Conservation (phyloP, 306 rosid genomes). For the Prosopis cineraria region DNA sequence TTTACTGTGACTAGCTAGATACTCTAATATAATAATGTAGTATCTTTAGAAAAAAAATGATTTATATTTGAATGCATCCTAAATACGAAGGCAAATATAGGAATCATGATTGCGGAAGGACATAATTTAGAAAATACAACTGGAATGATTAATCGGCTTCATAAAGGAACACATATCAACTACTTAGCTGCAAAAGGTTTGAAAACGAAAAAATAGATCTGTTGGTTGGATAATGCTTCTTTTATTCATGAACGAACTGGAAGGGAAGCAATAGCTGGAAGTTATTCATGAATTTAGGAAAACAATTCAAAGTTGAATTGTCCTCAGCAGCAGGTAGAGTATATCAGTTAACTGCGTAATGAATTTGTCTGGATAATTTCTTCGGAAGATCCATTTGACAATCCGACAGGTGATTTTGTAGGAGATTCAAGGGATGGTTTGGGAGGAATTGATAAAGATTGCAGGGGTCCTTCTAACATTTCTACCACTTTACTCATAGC, state of each 20-base stretch:
- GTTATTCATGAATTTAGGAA: neutral
- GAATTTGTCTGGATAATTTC: neutral
- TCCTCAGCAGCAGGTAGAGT: neutral
- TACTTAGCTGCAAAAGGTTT: too few relatives aligned
- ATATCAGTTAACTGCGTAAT: neutral
- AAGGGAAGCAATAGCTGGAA: neutral
- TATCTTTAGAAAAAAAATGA: too few relatives aligned
- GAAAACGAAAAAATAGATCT: too few relatives aligned
- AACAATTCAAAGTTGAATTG: neutral
- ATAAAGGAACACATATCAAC: too few relatives aligned
- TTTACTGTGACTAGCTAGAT: too few relatives aligned
- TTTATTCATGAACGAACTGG: neutral
- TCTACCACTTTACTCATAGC: constrained; percentile 37
- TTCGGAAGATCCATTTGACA: neutral
- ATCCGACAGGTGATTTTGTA: neutral
- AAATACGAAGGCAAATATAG: too few relatives aligned
- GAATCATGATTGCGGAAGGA: too few relatives aligned
- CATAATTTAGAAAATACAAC: too few relatives aligned
- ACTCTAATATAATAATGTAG: too few relatives aligned
- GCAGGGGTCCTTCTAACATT: constrained; percentile 35
- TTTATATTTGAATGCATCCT: too few relatives aligned
- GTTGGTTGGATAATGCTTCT: too few relatives aligned
- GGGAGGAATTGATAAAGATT: constrained; percentile 33
- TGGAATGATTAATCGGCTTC: too few relatives aligned
- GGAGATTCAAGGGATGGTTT: constrained; percentile 34